Evolutionary conservation across 2,329 filamentous ascomycete genomes (phyloP), one percentile per base, ranked within the genome.

Genomic region (Phoma sp.): DNA sequence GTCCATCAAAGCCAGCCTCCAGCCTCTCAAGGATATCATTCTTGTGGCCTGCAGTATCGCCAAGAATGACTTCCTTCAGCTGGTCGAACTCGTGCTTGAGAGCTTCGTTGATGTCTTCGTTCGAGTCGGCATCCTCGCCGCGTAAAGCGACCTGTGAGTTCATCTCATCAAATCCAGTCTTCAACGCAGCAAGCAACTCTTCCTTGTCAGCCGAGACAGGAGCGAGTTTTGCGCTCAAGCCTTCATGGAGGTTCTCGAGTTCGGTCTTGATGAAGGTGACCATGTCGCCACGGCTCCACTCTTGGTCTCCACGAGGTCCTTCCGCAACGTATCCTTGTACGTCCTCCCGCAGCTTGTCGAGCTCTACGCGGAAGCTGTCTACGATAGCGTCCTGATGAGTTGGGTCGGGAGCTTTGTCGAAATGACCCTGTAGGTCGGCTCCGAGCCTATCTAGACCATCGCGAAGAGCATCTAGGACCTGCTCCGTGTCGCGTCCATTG

Each of bases 381-480:
- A 93, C 83, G 52, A 95, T 88, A 57, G 95, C 90, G 61, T 93
- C 88, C 56, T 93, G 91, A 17, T 84, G 85, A 1, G 87, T 83
- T 1, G 85, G 82, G 55, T 89, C 89, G 14, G 86, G 82, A 7
- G 87, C 85, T 39, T 86, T 87, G 65, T 93, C 87, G 53, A 95
- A 87, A 61, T 96, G 96, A 36, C 80, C 81, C 68, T 96, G 91
- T 48, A 98, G 90, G 53, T 96, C 90, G 11, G 80, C 78, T 10
- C 92, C 87, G 6, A 98, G 83, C 61, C 85, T 88, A 62, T 96
- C 92, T 12, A 96, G 82, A 0, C 92, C 92, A 69, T 96, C 91
- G 63, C 92, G 93, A 36, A 96, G 88, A 1, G 92, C 90, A 72
- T 95, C 91, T 4, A 97, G 80, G 11, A 96, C 87, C 72, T 96